These are phyloP conservation scores for Nothophoma quercina DNA, from an alignment of 2,329 filamentous ascomycete genomes.

Conservation along the genomic window DNA sequence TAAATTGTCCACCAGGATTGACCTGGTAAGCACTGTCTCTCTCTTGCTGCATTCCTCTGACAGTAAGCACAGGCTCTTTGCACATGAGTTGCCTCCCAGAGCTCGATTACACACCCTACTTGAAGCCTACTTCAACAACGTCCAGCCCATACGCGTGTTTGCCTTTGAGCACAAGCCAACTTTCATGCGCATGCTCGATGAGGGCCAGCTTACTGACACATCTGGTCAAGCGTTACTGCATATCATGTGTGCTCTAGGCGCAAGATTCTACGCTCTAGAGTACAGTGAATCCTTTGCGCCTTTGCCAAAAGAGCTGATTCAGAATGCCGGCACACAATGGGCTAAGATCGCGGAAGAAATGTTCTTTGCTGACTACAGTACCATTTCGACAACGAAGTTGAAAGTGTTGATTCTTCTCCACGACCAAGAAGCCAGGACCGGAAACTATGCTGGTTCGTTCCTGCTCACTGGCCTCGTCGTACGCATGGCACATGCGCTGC, in stretches of 20 bases:
- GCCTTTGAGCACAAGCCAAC: conserved; percentile 44
- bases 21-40: conserved; percentile 24
- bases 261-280: conserved; percentile 41
- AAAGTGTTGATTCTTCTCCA: conserved; percentile 43
- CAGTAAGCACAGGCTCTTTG: conserved; percentile 29
- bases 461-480: conserved; percentile 42
- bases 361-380: conserved; percentile 45
- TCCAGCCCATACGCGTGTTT: conserved; percentile 38
- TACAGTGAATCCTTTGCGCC: conserved; percentile 38
- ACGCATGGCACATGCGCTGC: conserved; percentile 43
- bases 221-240: conserved; percentile 41
- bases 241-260: conserved; percentile 44
- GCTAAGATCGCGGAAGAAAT: conserved; percentile 43
- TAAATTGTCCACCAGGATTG: conserved; percentile 32
- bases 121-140: conserved; percentile 44
- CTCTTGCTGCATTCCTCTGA: background rate
- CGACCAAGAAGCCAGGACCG: conserved; percentile 42
- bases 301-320: conserved; percentile 39
- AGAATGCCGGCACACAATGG: conserved; percentile 43
- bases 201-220: conserved; percentile 37
- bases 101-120: conserved; percentile 35
- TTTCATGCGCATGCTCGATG: conserved; percentile 45
- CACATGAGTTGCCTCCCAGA: conserved; percentile 32
- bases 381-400: conserved; percentile 41
- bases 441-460: conserved; percentile 44